Base-by-base conservation (phyloP, 2,329 filamentous ascomycete species). In the Talaromyces albobiverticillius region DNA sequence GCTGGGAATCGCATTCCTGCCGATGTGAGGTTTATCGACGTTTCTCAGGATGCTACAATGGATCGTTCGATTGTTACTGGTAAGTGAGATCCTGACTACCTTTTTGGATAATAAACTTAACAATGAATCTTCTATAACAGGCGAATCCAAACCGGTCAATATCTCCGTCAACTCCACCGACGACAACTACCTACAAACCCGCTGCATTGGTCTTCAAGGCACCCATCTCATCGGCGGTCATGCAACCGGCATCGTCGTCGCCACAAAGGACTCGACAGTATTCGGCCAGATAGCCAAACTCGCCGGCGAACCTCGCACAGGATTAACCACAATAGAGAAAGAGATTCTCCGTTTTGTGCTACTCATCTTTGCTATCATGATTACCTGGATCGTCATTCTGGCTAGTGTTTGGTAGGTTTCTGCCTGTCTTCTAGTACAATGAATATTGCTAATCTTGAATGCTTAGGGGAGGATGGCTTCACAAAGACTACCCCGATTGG, bases 31-130 rank as follows among this genome's bases (percentile, higher is more conserved):
- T 86, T 90, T 60, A 70, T 88, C 29, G 79, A 88, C 42, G 80
- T 83, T 3, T 88, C 86, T 0, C 81, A 82, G 2, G 87, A 91
- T 67, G 81, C 82, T n/a, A 86, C 83, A 61, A 86, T 91, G 62
- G 88, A 91, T 67, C 80, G 87, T 2, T 85, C 86, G 2, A 86
- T 91, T 32, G 72, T 91, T n/a, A 90, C 86, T n/a, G n/a, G n/a
- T n/a, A n/a, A n/a, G n/a, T n/a, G n/a, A n/a, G n/a, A n/a, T 46
- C 14, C 14, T 34, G 8, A 34, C 31, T 14, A 8, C 31, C 8
- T 34, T 34, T 34, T 8, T 34, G 8, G 14, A 16, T 11, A 9
- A 13, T 16, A 7, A 7, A 16, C 7, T 18, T 7, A 16, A 8
- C 13, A 18, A 23, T 26, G 29, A n/a, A n/a, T n/a, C n/a, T 29